Evolutionary conservation across 164 flowering plant species (phyloP).

Genomic region (Vitis cinerea): DNA sequence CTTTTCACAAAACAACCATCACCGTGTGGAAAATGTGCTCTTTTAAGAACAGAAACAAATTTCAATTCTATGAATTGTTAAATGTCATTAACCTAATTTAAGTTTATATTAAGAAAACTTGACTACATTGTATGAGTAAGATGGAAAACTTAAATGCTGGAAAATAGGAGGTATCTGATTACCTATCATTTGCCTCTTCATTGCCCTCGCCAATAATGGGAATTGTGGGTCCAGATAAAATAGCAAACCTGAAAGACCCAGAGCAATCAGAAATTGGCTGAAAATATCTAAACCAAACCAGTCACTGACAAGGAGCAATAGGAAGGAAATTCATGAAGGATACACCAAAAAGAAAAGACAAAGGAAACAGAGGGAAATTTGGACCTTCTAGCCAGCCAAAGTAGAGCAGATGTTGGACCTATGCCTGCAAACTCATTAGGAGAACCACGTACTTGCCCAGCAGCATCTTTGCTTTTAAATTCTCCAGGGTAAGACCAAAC

Average conservation of each 20-base stretch:
- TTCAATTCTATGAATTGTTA: not conserved
- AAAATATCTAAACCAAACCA: not conserved
- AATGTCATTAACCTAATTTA: not conserved
- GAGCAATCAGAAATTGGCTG: slow-evolving; percentile 8
- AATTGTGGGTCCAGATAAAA: slow-evolving; percentile 93
- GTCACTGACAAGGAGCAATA: not conserved
- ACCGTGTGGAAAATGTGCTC: not conserved
- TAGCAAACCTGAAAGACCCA: slow-evolving; percentile 72
- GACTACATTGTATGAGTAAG: too few species aligned
- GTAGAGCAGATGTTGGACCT: slow-evolving; percentile 93
- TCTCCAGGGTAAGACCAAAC: slow-evolving; percentile 99
- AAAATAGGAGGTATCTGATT: slow-evolving; percentile 5
- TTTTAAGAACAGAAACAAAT: not conserved
- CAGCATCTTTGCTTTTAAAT: slow-evolving; percentile 97
- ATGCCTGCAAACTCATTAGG: slow-evolving; percentile 98
- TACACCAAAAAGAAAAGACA: not conserved
- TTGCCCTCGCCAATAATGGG: slow-evolving; percentile 98
- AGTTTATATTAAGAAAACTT: too few species aligned
- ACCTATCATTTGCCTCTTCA: slow-evolving; percentile 99
- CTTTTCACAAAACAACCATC: not conserved
- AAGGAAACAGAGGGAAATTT: slow-evolving; percentile 8
- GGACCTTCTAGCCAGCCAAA: slow-evolving; percentile 94
- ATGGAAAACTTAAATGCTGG: not conserved
- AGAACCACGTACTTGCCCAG: slow-evolving; percentile 98
- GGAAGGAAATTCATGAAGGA: not conserved